phyloP scores from a whole-genome alignment of 305 asterid genomes.

The Fraxinus baroniana region DNA sequence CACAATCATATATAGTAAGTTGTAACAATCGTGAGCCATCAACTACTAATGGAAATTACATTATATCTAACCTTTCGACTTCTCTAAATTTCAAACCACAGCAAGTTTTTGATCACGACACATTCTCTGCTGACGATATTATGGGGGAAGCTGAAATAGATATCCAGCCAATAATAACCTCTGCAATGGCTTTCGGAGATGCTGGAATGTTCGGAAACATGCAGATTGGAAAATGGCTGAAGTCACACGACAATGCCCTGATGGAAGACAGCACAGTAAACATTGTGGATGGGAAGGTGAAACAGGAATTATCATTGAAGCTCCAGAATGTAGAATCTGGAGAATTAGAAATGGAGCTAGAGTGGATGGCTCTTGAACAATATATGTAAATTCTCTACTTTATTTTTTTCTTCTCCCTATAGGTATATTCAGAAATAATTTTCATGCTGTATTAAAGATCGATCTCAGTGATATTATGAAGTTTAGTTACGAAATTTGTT shows the following conservation, averaged over 20 bases:
- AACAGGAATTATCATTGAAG: constrained; percentile 57
- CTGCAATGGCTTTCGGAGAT: constrained; percentile 59
- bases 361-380: constrained; percentile 54
- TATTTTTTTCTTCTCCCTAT: not conserved
- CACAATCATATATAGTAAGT: not conserved
- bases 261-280: constrained; percentile 59
- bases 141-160: constrained; percentile 80
- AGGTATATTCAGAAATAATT: constrained; percentile 19
- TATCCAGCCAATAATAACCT: constrained; percentile 59
- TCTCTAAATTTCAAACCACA: constrained; percentile 16
- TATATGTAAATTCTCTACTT: constrained; percentile 13
- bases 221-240: constrained; percentile 77
- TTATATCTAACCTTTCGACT: not conserved
- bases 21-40: not conserved
- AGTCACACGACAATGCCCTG: constrained; percentile 57
- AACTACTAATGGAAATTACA: not conserved
- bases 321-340: constrained; percentile 73
- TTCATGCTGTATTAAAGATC: constrained; percentile 13
- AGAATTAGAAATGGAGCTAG: constrained; percentile 61
- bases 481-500: not conserved
- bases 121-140: constrained; percentile 69
- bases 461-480: not conserved
- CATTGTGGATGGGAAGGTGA: constrained; percentile 63
- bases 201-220: constrained; percentile 48
- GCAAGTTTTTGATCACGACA: constrained; percentile 68